Conservation (phyloP, 2,329 filamentous ascomycete species). For the Aspergillus arachidicola region DNA sequence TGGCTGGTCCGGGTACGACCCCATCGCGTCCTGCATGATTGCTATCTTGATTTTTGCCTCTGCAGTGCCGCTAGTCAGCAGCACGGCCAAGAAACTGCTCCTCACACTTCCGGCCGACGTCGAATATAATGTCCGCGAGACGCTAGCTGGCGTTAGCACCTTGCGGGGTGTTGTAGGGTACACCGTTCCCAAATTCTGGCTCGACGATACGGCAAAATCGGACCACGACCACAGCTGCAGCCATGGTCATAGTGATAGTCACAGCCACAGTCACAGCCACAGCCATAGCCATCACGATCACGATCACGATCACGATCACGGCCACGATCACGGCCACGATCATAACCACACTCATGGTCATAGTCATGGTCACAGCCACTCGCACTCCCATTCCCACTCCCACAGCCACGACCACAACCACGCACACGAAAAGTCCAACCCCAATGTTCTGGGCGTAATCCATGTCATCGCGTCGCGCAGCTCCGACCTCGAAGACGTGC, state of each 20-base stretch:
- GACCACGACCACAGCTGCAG: slow-evolving; percentile 43
- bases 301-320: slow-evolving; percentile 26
- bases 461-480: slow-evolving; percentile 76
- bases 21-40: slow-evolving; percentile 89
- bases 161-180: slow-evolving; percentile 85
- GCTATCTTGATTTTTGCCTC: slow-evolving; percentile 92
- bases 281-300: slow-evolving; percentile 27
- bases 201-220: slow-evolving; percentile 66
- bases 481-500: slow-evolving; percentile 79
- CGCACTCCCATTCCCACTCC: slow-evolving; percentile 28
- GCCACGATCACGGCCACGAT: slow-evolving; percentile 33
- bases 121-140: slow-evolving; percentile 86
- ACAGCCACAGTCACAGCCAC: slow-evolving; percentile 35
- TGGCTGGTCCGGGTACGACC: slow-evolving; percentile 93
- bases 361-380: slow-evolving; percentile 31
- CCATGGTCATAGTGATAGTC: slow-evolving; percentile 31
- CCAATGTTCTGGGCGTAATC: slow-evolving; percentile 73
- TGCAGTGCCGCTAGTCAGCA: slow-evolving; percentile 82
- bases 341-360: slow-evolving; percentile 28
- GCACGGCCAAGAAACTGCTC: slow-evolving; percentile 79
- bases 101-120: slow-evolving; percentile 81
- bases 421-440: slow-evolving; percentile 20
- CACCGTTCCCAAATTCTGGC: slow-evolving; percentile 87
- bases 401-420: slow-evolving; percentile 25
- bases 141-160: slow-evolving; percentile 78